Evolutionary conservation across 176 grass and related monocot genomes (phyloP).

Genomic region (Carex pumila): DNA sequence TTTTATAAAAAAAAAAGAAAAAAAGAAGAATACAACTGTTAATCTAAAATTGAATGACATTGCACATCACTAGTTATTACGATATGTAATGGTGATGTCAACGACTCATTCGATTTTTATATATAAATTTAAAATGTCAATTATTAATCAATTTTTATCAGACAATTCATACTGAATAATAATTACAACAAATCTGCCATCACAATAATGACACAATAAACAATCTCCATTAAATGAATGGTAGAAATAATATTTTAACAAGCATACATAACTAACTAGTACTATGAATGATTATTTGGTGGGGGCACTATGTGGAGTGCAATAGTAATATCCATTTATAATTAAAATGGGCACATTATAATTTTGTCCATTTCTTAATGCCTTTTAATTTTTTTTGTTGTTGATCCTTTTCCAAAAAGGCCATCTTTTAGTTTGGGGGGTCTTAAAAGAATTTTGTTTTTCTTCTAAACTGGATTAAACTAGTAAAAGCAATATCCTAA

Average conservation of each 20-base stretch:
- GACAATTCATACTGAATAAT: not conserved
- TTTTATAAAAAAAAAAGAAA: no score
- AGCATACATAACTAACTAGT: no score
- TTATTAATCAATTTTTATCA: not conserved
- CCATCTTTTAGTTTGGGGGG: not conserved
- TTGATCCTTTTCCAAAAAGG: not conserved
- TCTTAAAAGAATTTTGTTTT: not conserved
- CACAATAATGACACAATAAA: not conserved
- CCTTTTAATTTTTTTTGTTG: not conserved
- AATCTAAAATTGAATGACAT: no score
- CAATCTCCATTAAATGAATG: not conserved
- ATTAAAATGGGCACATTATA: not conserved
- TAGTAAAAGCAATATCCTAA: not conserved
- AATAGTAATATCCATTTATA: not conserved
- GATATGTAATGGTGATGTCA: no score
- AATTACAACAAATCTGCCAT: not conserved
- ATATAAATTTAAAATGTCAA: not conserved
- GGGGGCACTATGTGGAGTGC: not conserved
- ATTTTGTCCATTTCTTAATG: not conserved
- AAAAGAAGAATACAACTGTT: no score
- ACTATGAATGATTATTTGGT: not conserved
- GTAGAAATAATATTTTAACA: not conserved
- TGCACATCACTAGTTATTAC: no score
- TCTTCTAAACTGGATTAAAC: slow-evolving; percentile 1
- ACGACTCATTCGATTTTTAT: not conserved